phyloP scores from a whole-genome alignment of 768 basidiomycete genomes.

The Wakefieldia striispora region DNA sequence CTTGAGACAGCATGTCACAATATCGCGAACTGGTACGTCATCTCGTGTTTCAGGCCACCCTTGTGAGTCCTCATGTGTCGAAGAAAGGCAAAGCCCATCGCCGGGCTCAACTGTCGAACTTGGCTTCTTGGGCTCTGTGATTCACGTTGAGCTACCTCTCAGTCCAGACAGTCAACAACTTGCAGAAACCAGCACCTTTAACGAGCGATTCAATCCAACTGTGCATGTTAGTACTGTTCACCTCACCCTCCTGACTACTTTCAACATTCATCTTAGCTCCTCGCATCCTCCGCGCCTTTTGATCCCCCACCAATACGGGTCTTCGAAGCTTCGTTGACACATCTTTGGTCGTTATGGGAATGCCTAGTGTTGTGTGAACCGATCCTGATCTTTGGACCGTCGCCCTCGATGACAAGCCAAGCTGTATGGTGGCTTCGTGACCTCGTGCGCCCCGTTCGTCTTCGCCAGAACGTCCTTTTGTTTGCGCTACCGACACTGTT shows the following conservation, averaged over 20 bases:
- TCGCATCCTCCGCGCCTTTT: constrained; percentile 62
- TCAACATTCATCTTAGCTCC: constrained; percentile 46
- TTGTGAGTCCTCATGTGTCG: constrained; percentile 29
- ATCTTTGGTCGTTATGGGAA: constrained; percentile 91
- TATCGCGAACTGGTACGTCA: constrained; percentile 75
- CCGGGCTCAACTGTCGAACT: constrained; percentile 71
- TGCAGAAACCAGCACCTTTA: constrained; percentile 48
- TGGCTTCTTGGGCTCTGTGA: constrained; percentile 76
- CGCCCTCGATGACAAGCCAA: constrained; percentile 80
- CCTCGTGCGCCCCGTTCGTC: constrained; percentile 73
- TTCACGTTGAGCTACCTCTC: constrained; percentile 71
- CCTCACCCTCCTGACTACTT: neutral
- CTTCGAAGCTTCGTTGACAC: constrained; percentile 62
- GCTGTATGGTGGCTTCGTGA: constrained; percentile 93
- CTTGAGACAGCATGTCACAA: constrained; percentile 85
- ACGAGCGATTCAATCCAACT: constrained; percentile 50
- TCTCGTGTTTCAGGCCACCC: neutral
- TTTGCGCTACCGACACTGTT: neutral
- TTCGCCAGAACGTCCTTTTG: neutral
- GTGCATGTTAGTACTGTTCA: constrained; percentile 41
- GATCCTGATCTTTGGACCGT: constrained; percentile 75
- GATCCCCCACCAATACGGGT: constrained; percentile 55
- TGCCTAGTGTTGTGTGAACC: constrained; percentile 90
- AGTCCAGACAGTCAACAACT: constrained; percentile 72
- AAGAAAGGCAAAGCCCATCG: constrained; percentile 73